These are phyloP conservation scores for Lindgomyces ingoldianus DNA, from an alignment of 495 filamentous ascomycete species.

Conservation along the genomic window DNA sequence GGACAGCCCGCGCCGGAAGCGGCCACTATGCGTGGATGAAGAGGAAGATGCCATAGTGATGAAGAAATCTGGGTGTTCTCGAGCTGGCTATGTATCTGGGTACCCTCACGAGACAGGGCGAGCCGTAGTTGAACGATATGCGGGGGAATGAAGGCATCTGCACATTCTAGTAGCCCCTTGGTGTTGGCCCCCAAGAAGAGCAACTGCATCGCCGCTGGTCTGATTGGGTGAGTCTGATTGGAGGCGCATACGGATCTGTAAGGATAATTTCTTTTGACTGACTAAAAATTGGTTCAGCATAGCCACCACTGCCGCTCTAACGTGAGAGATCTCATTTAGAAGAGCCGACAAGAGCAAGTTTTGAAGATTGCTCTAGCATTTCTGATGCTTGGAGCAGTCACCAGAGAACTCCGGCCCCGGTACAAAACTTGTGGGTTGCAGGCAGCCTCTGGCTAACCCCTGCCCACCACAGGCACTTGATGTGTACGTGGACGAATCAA, in stretches of 20 bases:
- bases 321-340: neutral
- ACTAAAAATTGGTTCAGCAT: too few species aligned
- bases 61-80: neutral
- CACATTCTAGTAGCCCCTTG: neutral
- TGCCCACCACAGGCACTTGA: neutral
- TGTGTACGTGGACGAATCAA: constrained; percentile 5
- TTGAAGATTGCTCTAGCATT: too few species aligned
- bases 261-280: neutral
- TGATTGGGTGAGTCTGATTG: neutral
- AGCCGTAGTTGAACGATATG: neutral
- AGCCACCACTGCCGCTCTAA: neutral
- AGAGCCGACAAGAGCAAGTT: neutral
- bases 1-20: constrained; percentile 11
- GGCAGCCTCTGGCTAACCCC: neutral
- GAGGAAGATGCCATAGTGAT: constrained; percentile 1
- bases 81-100: too few species aligned
- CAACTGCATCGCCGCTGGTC: neutral
- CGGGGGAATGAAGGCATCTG: neutral
- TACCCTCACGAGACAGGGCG: constrained; percentile 1
- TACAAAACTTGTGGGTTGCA: neutral
- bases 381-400: neutral
- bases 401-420: neutral
- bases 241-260: neutral
- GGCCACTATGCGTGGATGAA: neutral
- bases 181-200: neutral